Evolutionary conservation across 805 yeast species (phyloP).

Genomic region (Sugiyamaella lignohabitans): DNA sequence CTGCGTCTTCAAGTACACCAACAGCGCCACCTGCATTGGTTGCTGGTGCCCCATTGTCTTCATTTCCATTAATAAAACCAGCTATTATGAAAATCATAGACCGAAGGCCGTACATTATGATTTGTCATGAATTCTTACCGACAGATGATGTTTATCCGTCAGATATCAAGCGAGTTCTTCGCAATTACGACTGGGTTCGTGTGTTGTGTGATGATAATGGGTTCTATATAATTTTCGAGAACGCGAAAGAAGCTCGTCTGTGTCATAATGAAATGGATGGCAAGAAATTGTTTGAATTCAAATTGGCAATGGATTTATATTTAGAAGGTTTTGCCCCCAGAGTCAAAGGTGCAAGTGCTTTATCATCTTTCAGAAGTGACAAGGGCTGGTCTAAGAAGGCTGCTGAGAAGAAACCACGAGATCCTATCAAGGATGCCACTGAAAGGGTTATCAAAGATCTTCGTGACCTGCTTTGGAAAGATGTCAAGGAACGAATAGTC

Average conservation of each 20-base stretch:
- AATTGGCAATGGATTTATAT: slow-evolving; percentile 50
- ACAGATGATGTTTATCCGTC: slow-evolving; percentile 39
- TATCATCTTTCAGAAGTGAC: neutral
- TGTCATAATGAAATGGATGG: slow-evolving; percentile 62
- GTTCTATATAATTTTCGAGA: slow-evolving; percentile 63
- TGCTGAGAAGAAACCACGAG: slow-evolving; percentile 17
- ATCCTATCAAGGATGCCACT: slow-evolving; percentile 52
- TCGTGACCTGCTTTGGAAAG: slow-evolving; percentile 55
- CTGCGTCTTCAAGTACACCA: neutral
- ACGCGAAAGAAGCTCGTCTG: slow-evolving; percentile 48
- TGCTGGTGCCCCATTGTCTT: neutral
- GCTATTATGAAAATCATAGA: slow-evolving; percentile 1
- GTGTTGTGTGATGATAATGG: slow-evolving; percentile 59
- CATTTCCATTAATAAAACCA: neutral
- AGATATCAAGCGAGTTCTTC: slow-evolving; percentile 54
- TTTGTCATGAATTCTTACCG: slow-evolving; percentile 24
- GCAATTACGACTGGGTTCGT: slow-evolving; percentile 58
- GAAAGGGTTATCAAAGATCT: slow-evolving; percentile 56
- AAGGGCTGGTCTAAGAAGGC: neutral
- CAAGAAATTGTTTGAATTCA: slow-evolving; percentile 39
- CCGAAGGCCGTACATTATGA: slow-evolving; percentile 24
- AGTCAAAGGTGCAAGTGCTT: neutral
- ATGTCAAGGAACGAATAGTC: slow-evolving; percentile 64
- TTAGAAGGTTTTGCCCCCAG: slow-evolving; percentile 21
- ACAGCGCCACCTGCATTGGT: neutral